Percentiles rank a stretch among this genome's conserved stretches.
Conservation (phyloP, 495 filamentous ascomycete genomes). For the Penicillium simplicissimum region DNA sequence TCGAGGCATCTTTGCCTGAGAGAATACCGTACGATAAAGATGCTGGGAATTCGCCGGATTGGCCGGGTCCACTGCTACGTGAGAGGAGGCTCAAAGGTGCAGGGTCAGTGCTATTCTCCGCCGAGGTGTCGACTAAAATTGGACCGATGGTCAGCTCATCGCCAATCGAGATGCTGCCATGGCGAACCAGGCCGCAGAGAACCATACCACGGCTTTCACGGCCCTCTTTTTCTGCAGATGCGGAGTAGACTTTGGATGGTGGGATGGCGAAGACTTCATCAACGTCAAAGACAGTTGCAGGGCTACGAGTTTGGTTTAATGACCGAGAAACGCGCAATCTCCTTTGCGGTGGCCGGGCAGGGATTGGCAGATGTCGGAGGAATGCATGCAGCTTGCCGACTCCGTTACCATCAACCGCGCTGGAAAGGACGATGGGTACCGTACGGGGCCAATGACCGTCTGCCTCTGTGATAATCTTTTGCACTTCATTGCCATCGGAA, state of each 20-base stretch:
- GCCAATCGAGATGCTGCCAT: constrained; percentile 75
- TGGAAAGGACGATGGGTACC: constrained; percentile 87
- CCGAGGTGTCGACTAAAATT: constrained; percentile 49
- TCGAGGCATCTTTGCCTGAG: constrained; percentile 30
- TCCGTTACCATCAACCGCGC: constrained; percentile 81
- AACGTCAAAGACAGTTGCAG: constrained; percentile 72
- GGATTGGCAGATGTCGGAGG: constrained; percentile 74
- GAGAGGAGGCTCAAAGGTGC: constrained; percentile 27
- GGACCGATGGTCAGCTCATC: constrained; percentile 81
- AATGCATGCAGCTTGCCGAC: constrained; percentile 81
- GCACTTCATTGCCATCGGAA: constrained; percentile 53
- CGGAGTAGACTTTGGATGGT: constrained; percentile 48
- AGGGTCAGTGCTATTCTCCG: constrained; percentile 24
- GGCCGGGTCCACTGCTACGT: constrained; percentile 36
- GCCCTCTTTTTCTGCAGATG: constrained; percentile 35
- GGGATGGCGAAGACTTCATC: constrained; percentile 78
- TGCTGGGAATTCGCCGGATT: constrained; percentile 37
- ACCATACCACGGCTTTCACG: constrained; percentile 60
- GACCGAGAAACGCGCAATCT: constrained; percentile 21
- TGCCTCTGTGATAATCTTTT: constrained; percentile 45
- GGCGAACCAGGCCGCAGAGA: constrained; percentile 78
- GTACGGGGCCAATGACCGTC: constrained; percentile 48
- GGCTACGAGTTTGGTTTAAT: constrained; percentile 34
- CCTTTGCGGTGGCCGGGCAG: constrained; percentile 50
- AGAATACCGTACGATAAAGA: constrained; percentile 33